Evolutionary conservation across 305 asterid species (phyloP), one percentile per base, ranked within the genome.

Genomic region (Fraxinus angustifolia): DNA sequence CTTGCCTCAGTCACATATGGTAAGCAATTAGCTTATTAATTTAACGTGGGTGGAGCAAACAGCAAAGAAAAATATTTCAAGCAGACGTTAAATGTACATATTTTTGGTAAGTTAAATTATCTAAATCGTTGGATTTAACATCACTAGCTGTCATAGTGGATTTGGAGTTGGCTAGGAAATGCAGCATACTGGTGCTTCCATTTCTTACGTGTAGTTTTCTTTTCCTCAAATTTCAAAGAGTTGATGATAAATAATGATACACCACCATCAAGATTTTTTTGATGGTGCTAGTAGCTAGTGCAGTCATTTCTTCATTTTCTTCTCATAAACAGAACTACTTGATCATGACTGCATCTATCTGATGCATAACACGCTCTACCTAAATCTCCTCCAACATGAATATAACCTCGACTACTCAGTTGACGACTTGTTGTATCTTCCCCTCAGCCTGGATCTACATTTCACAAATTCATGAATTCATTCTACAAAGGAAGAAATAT

Each of bases 41-140:
- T 67, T 26, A 26, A 67, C 2, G 75, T 70, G 75, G 75, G 75
- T 33, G 75, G 75, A 70, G 75, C 75, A 70, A 33, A 70, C 45
- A 70, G 75, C 42, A 70, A 33, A 6, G 73, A 28, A 67, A 26
- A 1, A 26, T 3, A 67, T 67, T 67, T 30, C 19, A 67, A 67
- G 73, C 8, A 11, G 12, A 67, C 10, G 73, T 11, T 28, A 30
- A 30, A 67, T 67, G 36, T 67, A 67, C 8, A 3, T 28, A 26
- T 4, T 67, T 62, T 30, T 14, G 14, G 3, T 30, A 67, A 30
- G 36, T 67, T 28, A 12, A 11, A 1, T 67, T 10, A 11, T 67
- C 17, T 30, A 11, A 67, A 11, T 67, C 73, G 12, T 12, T 70
- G 75, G 75, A 70, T 70, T 70, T 70, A 70, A 70, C 75, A 70